Percentiles rank a stretch among this genome's conserved stretches.
Evolutionary conservation across 2,329 filamentous ascomycete species (phyloP).

Genomic region (Cercospora brassicicola): DNA sequence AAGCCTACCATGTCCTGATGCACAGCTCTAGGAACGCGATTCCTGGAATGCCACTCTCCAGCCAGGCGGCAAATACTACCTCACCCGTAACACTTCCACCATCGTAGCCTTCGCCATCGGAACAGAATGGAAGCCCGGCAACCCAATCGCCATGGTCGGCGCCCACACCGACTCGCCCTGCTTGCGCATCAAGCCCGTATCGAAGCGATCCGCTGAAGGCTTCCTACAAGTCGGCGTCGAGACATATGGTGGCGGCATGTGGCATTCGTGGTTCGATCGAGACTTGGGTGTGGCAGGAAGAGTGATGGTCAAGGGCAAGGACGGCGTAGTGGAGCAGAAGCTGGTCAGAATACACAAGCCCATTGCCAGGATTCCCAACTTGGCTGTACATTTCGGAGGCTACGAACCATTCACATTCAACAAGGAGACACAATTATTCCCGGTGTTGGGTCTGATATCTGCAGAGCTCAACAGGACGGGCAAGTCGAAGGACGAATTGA

Average conservation of each 20-base stretch:
- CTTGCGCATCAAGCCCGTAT: constrained; percentile 89
- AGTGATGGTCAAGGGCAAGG: constrained; percentile 69
- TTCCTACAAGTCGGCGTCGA: constrained; percentile 95
- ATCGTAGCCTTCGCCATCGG: constrained; percentile 92
- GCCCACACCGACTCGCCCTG: constrained; percentile 95
- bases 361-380: constrained; percentile 84
- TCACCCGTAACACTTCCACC: constrained; percentile 89
- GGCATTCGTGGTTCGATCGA: constrained; percentile 98
- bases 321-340: constrained; percentile 75
- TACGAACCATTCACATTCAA: constrained; percentile 87
- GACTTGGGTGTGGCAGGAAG: constrained; percentile 88
- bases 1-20: not conserved
- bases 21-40: constrained; percentile 69
- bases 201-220: constrained; percentile 80
- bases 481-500: constrained; percentile 52
- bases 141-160: constrained; percentile 87
- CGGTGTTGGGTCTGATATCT: constrained; percentile 82
- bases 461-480: constrained; percentile 81
- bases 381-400: constrained; percentile 91
- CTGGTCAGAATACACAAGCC: constrained; percentile 89
- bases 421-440: constrained; percentile 94
- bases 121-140: constrained; percentile 85
- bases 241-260: constrained; percentile 93
- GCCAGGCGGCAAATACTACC: constrained; percentile 91
- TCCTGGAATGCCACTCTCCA: constrained; percentile 77